Evolutionary conservation across 495 filamentous ascomycete genomes (phyloP), one percentile per base, ranked within the genome.

Genomic region (Penicillium tannophilum): DNA sequence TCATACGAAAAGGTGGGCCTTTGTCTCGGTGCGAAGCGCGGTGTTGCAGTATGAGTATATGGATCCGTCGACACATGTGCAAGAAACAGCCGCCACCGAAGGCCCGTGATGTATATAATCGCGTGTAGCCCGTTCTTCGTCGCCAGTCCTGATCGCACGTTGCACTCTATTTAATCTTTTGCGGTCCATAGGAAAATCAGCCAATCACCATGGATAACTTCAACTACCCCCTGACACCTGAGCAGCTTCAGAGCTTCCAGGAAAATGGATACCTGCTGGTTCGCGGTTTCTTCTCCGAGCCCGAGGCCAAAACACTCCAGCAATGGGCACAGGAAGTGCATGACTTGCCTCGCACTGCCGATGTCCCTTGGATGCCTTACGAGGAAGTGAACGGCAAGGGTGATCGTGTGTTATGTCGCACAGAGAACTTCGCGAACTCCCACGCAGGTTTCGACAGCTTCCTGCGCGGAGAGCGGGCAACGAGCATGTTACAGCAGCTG

Each of bases 371-470:
- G 64, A 79, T 81, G 78, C 76, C 78, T 3, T 79, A 79, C 54
- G 74, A 81, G 39, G 77, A 81, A 59, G 70, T 81, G 11, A 79
- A 79, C 51, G 58, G 67, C 0, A 30, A 69, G 8, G 75, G 77
- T 6, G 64, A 76, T 41, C 67, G 70, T 6, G 76, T 79, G 14
- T 63, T 81, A 16, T 79, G 75, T 61, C 68, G 77, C 16, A 81
- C 75, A 0, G 77, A 79, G 55, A 79, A 81, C 62, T 81, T 78
- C 50, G 78, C 69, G 42, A 76, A 79, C 62, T 71, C 66, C 36
- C 76, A 81, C 47, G 4, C 50, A 2, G 68, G 74, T 4, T 79
- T 79, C 62, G 65, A 76, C 46, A 59, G 60, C 41, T 69, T 79
- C 43, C 67, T 81, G 10, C 67, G 76, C 7, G 76, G 78, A 28